Evolutionary conservation across 2,329 filamentous ascomycete species (phyloP).

Genomic region (Leptoxyphium fumago): DNA sequence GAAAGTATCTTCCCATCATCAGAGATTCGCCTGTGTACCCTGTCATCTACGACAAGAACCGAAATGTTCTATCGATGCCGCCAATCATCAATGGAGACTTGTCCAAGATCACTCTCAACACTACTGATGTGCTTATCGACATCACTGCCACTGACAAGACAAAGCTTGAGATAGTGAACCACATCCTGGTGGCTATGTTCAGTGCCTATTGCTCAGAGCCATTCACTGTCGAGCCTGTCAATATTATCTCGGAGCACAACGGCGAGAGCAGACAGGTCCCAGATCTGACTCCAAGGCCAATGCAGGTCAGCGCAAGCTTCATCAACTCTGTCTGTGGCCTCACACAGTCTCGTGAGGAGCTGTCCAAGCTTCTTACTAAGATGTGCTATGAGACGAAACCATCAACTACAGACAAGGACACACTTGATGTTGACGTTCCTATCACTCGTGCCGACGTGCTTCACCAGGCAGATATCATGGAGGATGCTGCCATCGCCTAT

Average conservation of each 20-base stretch:
- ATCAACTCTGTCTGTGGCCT: constrained; percentile 88
- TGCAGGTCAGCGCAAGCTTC: constrained; percentile 78
- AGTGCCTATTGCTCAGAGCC: constrained; percentile 74
- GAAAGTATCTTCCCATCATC: constrained; percentile 86
- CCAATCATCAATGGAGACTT: constrained; percentile 97
- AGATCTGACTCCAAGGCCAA: constrained; percentile 58
- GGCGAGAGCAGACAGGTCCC: constrained; percentile 67
- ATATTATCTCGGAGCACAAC: constrained; percentile 88
- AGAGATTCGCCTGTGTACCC: constrained; percentile 87
- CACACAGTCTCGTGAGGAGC: constrained; percentile 53
- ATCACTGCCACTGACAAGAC: constrained; percentile 92
- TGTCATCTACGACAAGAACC: constrained; percentile 82
- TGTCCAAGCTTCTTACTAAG: constrained; percentile 67
- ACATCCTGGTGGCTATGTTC: constrained; percentile 97
- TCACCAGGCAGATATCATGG: constrained; percentile 96
- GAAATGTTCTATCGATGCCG: constrained; percentile 77
- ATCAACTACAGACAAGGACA: constrained; percentile 50
- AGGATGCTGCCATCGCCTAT: constrained; percentile 91
- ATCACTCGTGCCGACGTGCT: constrained; percentile 87
- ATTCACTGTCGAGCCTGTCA: constrained; percentile 86
- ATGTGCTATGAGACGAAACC: constrained; percentile 80
- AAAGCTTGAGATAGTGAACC: constrained; percentile 88
- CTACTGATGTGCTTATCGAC: constrained; percentile 91
- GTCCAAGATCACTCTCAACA: constrained; percentile 87
- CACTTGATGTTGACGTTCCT: constrained; percentile 65